Conservation (phyloP, 2,329 filamentous ascomycete genomes). For the Sordariomycetes sp. region DNA sequence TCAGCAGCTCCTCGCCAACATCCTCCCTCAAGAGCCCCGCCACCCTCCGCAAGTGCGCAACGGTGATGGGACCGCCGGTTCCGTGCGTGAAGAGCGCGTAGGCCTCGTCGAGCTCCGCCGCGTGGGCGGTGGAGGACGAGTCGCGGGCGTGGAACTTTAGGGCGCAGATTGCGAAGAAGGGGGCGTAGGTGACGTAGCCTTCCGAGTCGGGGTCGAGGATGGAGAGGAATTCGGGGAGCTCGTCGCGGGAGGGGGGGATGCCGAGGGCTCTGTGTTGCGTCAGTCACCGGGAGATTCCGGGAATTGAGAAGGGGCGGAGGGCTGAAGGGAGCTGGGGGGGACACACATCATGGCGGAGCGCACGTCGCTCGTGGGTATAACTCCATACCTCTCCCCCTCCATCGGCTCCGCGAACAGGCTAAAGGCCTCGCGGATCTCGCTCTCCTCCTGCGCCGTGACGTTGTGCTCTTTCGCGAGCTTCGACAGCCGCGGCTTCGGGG, state of each 20-base stretch:
- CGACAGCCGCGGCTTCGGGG: slow-evolving; percentile 46
- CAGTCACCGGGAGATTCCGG: background rate
- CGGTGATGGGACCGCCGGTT: slow-evolving; percentile 48
- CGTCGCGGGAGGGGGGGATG: slow-evolving; percentile 50
- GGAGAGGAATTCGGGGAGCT: slow-evolving; percentile 64
- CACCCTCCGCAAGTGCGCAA: slow-evolving; percentile 65
- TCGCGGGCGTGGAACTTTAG: slow-evolving; percentile 61
- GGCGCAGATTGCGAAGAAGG: slow-evolving; percentile 79
- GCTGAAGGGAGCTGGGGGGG: background rate
- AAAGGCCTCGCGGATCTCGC: slow-evolving; percentile 85
- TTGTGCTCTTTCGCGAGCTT: slow-evolving; percentile 89
- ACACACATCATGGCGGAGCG: slow-evolving; percentile 59
- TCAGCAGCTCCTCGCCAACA: slow-evolving; percentile 68
- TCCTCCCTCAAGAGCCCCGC: slow-evolving; percentile 74
- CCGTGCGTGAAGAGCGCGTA: slow-evolving; percentile 65
- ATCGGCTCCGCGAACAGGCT: slow-evolving; percentile 63
- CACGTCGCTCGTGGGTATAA: slow-evolving; percentile 54
- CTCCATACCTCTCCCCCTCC: slow-evolving; percentile 59
- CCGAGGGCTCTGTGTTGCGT: slow-evolving; percentile 56
- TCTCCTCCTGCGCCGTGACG: slow-evolving; percentile 70
- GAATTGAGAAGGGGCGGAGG: slow-evolving; percentile 6
- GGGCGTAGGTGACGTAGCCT: slow-evolving; percentile 65
- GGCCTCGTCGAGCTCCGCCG: slow-evolving; percentile 64
- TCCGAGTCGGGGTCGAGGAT: slow-evolving; percentile 73
- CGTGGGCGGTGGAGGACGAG: slow-evolving; percentile 38